Evolutionary conservation across 1,284 basidiomycete species (phyloP), one percentile per base, ranked within the genome.

Genomic region (Exsudoporus floridanus): DNA sequence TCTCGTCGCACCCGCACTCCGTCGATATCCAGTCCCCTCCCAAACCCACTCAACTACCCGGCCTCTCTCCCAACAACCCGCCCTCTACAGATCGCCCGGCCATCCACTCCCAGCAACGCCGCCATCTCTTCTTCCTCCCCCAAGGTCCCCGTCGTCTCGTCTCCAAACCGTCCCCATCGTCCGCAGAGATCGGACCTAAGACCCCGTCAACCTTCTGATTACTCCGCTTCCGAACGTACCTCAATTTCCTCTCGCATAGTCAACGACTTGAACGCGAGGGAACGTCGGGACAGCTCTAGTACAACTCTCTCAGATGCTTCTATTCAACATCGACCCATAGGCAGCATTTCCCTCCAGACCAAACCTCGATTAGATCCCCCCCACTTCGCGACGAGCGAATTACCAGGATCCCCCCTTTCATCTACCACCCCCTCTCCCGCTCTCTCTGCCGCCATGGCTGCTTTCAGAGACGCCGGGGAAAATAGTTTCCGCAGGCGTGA

Each of bases 391-490:
- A 61, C 64, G 7, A 70, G 73, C 39, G 72, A 74, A 52, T 72
- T 52, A 43, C 37, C 42, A 51, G 45, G 64, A 42, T 55, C 55
- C 16, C 45, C 53, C 18, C 50, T 70, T 31, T 69, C 74, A 23
- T 66, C 74, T 42, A 74, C 77, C 4, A 74, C 76, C 1, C 9
- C 52, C 28, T 77, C 81, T 36, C 71, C 74, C 8, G 70, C 79
- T 8, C 63, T 88, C 36, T 72, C 73, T n/a, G 76, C 76, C 38
- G 80, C 78, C 18, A 70, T 86, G 64, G 79, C 83, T 53, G 85
- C 87, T 28, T 90, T 90, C 66, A 80, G 83, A 63, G 77, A 78
- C 50, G 82, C 83, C 9, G 81, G 84, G 21, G 61, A 64, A 49
- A n/a, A 49, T 12, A 59, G 41, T 46, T 73, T 76, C 10, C 75